Percentiles rank a stretch among this genome's conserved stretches.
These are phyloP conservation scores for Auxenochlorella protothecoides DNA, from an alignment of 139 green algal species.

Conservation along the genomic window DNA sequence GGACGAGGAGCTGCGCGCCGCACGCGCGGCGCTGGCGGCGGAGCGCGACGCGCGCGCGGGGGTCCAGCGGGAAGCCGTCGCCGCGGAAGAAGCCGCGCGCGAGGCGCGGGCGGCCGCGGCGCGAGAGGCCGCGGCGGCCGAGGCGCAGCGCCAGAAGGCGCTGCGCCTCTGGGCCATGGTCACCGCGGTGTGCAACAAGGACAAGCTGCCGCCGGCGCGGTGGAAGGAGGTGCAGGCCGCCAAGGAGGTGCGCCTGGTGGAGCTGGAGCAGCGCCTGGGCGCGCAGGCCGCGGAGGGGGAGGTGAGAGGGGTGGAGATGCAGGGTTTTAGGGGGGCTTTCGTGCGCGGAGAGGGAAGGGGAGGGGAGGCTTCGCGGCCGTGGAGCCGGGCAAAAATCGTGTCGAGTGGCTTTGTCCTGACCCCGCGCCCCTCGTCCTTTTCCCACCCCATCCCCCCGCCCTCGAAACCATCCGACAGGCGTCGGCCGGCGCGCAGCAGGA, in stretches of 20 bases:
- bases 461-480: no score
- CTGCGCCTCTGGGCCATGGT: constrained; percentile 4
- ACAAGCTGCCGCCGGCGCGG: constrained; percentile 8
- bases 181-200: constrained; percentile 14
- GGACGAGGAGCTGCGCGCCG: no score
- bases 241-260: constrained; percentile 17
- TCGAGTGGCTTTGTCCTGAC: no score
- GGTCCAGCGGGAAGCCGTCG: neutral
- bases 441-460: no score
- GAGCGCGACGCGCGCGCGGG: neutral
- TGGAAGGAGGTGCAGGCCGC: constrained; percentile 7
- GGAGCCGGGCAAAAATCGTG: no score
- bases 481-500: no score
- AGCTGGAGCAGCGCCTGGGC: constrained; percentile 16
- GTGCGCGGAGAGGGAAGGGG: neutral
- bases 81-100: neutral
- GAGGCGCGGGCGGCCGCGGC: neutral
- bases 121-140: neutral
- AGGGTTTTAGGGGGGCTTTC: no score
- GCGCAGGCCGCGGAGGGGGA: neutral
- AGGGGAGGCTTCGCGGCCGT: no score
- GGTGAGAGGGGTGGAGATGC: neutral
- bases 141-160: neutral
- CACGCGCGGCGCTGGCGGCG: neutral
- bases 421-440: no score